phyloP scores from a whole-genome alignment of 495 filamentous ascomycete species.

The Neurospora sublineolata region DNA sequence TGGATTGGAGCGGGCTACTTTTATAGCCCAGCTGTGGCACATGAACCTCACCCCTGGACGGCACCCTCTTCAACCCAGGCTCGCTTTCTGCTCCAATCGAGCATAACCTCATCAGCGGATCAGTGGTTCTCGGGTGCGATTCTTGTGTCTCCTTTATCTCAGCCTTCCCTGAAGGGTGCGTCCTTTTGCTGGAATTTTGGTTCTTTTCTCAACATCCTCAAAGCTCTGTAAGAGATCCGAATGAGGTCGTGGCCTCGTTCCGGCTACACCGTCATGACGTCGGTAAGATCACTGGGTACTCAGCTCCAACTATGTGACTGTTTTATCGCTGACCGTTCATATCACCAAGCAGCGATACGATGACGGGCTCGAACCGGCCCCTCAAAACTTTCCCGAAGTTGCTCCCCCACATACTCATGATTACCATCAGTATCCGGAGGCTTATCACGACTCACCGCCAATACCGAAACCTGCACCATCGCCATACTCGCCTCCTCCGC shows the following conservation, averaged over 20 bases:
- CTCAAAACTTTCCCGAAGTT: constrained; percentile 29
- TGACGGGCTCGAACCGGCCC: constrained; percentile 29
- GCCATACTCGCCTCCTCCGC: background rate
- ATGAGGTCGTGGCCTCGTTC: background rate
- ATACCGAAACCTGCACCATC: background rate
- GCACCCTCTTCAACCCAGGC: background rate
- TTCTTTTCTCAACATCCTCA: background rate
- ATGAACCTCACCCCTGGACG: background rate
- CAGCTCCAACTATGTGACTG: background rate
- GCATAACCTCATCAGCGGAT: background rate
- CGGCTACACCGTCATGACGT: background rate
- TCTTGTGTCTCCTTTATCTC: background rate
- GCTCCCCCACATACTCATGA: constrained; percentile 5
- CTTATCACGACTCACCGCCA: background rate
- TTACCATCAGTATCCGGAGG: background rate
- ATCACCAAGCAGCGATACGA: constrained; percentile 16
- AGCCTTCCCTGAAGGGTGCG: background rate
- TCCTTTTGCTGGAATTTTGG: background rate
- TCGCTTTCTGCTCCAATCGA: background rate
- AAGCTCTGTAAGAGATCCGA: background rate
- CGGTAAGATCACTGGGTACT: background rate
- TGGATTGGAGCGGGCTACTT: background rate
- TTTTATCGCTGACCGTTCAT: background rate
- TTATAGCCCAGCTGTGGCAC: background rate
- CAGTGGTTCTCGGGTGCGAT: background rate